phyloP scores from a whole-genome alignment of 495 filamentous ascomycete genomes.

The Neurospora sp. region DNA sequence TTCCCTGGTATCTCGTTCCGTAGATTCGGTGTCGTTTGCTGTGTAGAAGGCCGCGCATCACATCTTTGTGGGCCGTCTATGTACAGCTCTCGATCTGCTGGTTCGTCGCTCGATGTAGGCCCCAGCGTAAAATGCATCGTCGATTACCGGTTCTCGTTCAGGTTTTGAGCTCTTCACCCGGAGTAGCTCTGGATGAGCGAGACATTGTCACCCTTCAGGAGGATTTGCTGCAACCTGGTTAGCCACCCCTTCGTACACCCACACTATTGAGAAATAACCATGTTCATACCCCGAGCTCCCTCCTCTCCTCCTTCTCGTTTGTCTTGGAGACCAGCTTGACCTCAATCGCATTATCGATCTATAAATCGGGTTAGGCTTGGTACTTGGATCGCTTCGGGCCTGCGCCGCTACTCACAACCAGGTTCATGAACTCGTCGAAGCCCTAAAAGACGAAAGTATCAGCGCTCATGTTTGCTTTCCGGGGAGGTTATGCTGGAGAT shows the following conservation, averaged over 20 bases:
- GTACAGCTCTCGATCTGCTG: background rate
- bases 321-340: conserved; percentile 78
- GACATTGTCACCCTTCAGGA: conserved; percentile 96
- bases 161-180: conserved; percentile 23
- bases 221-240: conserved; percentile 63
- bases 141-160: background rate
- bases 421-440: conserved; percentile 98
- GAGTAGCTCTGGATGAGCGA: conserved; percentile 79
- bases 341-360: conserved; percentile 78
- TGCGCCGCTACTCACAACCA: conserved; percentile 64
- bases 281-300: conserved; percentile 54
- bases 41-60: conserved; percentile 1
- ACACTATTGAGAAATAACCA: background rate
- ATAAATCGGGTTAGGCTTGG: background rate
- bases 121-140: background rate
- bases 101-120: background rate
- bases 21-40: background rate
- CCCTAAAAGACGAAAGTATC: conserved; percentile 9
- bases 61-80: background rate
- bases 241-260: conserved; percentile 3
- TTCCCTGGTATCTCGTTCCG: conserved; percentile 13
- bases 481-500: conserved; percentile 6
- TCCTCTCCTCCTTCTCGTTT: conserved; percentile 61
- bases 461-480: conserved; percentile 1
- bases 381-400: background rate